These are phyloP conservation scores for Posidonia oceanica DNA, from an alignment of 116 monocot species.

Conservation along the genomic window DNA sequence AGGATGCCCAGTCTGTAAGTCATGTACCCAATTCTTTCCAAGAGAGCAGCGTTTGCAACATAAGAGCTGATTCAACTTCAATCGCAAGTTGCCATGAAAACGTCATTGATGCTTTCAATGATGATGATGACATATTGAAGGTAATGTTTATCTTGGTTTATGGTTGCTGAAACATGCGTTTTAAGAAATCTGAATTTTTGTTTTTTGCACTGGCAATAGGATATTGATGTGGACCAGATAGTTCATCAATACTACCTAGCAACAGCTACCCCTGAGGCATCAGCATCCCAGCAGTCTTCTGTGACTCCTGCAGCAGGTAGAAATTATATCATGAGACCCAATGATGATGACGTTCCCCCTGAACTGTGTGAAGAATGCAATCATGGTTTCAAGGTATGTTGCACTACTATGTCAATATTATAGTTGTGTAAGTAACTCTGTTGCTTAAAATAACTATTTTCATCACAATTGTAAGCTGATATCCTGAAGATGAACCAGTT, in stretches of 20 bases:
- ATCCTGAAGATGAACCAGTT: constrained; percentile 25
- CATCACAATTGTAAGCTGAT: neutral
- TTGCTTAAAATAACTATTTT: neutral
- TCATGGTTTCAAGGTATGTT: constrained; percentile 67
- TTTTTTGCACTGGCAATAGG: constrained; percentile 21
- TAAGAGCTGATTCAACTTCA: constrained; percentile 10
- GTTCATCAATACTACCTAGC: constrained; percentile 83
- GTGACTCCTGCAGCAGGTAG: constrained; percentile 28
- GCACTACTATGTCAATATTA: neutral
- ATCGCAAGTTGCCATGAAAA: constrained; percentile 19
- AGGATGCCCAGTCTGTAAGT: neutral
- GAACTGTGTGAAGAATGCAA: constrained; percentile 58
- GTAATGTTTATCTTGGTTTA: constrained; percentile 14
- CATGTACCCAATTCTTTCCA: constrained; percentile 7
- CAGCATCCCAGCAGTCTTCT: constrained; percentile 23
- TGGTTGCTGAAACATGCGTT: neutral
- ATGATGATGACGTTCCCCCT: constrained; percentile 22
- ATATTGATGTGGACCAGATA: constrained; percentile 91
- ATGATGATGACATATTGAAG: constrained; percentile 83
- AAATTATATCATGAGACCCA: constrained; percentile 1
- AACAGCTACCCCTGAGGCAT: constrained; percentile 40
- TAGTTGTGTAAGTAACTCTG: neutral
- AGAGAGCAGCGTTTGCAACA: constrained; percentile 1
- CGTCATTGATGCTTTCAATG: constrained; percentile 42
- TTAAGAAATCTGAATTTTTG: neutral